phyloP scores from a whole-genome alignment of 257 asterid species.

The Nicotiana benthamiana region DNA sequence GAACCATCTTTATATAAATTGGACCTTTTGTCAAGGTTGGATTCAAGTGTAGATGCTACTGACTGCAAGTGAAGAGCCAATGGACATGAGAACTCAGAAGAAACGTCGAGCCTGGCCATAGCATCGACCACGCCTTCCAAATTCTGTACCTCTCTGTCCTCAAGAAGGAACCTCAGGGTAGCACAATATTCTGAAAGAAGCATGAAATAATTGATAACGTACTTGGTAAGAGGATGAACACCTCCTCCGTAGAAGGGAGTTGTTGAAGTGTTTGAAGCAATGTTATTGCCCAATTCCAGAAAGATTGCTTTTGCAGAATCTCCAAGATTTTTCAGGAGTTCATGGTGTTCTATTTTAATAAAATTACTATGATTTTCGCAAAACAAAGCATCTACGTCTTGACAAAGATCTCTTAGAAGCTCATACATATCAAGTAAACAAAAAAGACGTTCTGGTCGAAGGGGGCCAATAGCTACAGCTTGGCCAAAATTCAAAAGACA shows the following conservation, averaged over 20 bases:
- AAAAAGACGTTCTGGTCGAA: conserved; percentile 46
- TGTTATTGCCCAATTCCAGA: conserved; percentile 30
- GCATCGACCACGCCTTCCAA: conserved; percentile 6
- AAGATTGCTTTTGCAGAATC: conserved; percentile 33
- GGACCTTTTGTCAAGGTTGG: conserved; percentile 36
- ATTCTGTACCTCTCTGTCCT: conserved; percentile 14
- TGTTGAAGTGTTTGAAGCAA: conserved; percentile 32
- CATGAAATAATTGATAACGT: conserved; percentile 58
- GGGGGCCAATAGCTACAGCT: conserved; percentile 50
- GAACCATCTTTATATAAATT: conserved; percentile 30
- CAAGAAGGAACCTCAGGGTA: conserved; percentile 43
- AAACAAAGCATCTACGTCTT: conserved; percentile 32
- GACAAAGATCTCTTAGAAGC: conserved; percentile 26
- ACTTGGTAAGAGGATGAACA: conserved; percentile 51
- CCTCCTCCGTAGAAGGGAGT: conserved; percentile 41
- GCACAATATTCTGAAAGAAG: conserved; percentile 40
- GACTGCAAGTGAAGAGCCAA: conserved; percentile 38
- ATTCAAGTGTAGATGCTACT: conserved; percentile 39
- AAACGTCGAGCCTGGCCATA: conserved; percentile 5
- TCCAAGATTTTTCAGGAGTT: conserved; percentile 33
- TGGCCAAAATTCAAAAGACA: conserved; percentile 55
- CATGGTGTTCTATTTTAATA: conserved; percentile 35
- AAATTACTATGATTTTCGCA: conserved; percentile 21
- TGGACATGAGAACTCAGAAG: conserved; percentile 13
- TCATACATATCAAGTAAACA: conserved; percentile 63